Conservation (phyloP, 495 filamentous ascomycete genomes). For the Clavariopsis aquatica region DNA sequence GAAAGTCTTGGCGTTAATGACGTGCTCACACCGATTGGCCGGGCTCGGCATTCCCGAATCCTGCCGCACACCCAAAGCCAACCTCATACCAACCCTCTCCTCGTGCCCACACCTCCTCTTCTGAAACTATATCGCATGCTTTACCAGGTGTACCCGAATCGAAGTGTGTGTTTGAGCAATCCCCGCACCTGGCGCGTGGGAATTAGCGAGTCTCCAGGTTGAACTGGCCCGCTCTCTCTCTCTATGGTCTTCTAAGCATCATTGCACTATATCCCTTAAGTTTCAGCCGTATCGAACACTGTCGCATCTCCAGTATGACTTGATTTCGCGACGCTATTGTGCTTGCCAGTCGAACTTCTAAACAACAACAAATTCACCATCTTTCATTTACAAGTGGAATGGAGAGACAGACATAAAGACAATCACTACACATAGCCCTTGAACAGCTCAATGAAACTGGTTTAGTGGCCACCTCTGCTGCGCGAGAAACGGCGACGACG, state of each 20-base stretch:
- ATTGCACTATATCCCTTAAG: not conserved
- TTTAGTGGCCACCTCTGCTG: not conserved
- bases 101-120: no score
- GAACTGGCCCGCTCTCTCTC: no score
- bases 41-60: not conserved
- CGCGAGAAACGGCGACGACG: not conserved
- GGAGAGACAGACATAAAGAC: no score
- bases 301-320: not conserved
- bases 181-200: not conserved
- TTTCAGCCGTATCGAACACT: not conserved
- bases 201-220: no score
- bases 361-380: not conserved
- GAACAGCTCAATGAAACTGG: not conserved
- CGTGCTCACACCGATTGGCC: constrained; percentile 20
- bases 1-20: constrained; percentile 28
- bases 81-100: no score
- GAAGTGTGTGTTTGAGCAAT: no score
- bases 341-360: not conserved
- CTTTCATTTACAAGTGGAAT: not conserved
- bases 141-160: no score
- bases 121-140: no score
- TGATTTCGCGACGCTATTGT: constrained; percentile 6
- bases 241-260: not conserved
- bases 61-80: no score
- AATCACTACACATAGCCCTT: not conserved